Evolutionary conservation across 495 filamentous ascomycete species (phyloP), one percentile per base, ranked within the genome.

Genomic region (Bacidia gigantensis): DNA sequence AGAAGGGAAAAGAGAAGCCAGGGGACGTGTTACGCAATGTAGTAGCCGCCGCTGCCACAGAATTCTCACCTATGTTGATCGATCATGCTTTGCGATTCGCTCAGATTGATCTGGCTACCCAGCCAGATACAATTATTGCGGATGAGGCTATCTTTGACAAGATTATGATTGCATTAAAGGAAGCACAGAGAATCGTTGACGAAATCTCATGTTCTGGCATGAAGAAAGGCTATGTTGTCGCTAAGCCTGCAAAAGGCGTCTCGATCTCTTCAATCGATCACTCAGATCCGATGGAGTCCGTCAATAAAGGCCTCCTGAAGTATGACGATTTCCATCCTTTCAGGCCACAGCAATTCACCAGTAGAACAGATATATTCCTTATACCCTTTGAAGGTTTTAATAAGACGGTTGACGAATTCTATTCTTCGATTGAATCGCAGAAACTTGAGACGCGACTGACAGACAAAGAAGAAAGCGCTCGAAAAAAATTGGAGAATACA

Each of bases 321-420:
- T 98, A 97, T 58, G 86, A 95, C 48, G 92, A 98, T 56, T 96
- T 95, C 61, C 90, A 96, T 60, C 92, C 92, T 0, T 98, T 96
- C 67, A 72, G 81, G 42, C 92, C 92, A 0, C 73, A 75, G 25
- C 92, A 98, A 59, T 88, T 94, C 58, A 81, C 81, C 54, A 70
- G 79, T 10, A 80, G 83, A 51, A 69, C 80, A 2, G 65, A 68
- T 0, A 70, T 78, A 22, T 76, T 75, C 3, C 79, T 93, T 14
- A 60, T 96, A 9, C 73, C 83, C 50, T 87, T 86, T 58, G 77
- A 86, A 2, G 82, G 82, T 49, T 94, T 88, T 72, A 95, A 95
- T 64, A 86, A 83, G 51, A 92, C 89, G 0, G 88, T 94, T 0
- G 92, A 98, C 59, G 86, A 94, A 56, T 98, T 95, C 65, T 98